Conservation (phyloP, 2,329 filamentous ascomycete genomes). For the Neurospora sp. region DNA sequence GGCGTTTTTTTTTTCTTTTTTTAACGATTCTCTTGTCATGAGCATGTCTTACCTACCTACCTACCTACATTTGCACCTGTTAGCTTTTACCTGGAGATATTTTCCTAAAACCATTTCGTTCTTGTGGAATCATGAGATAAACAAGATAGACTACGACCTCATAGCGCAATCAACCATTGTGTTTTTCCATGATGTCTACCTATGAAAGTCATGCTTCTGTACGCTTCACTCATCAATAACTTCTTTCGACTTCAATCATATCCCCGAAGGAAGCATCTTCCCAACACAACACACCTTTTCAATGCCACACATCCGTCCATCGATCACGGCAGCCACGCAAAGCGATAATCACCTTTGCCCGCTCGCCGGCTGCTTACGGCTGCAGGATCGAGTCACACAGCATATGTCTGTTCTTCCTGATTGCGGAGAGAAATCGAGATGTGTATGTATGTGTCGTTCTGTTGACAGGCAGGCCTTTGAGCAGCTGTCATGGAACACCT, state of each 20-base stretch:
- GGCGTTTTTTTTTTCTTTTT: not conserved
- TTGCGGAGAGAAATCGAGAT: not conserved
- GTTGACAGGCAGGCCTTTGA: not conserved
- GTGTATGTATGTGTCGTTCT: not conserved
- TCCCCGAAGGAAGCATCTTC: not conserved
- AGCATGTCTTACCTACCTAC: not conserved
- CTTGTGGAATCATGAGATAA: no score
- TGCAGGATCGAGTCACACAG: conserved; percentile 10
- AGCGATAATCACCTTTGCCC: conserved; percentile 2
- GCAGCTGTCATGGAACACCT: not conserved
- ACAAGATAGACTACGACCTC: no score
- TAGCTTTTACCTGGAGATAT: not conserved
- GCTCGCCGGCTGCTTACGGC: conserved; percentile 6
- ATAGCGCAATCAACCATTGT: no score
- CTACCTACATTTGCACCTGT: not conserved
- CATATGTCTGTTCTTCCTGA: conserved; percentile 7
- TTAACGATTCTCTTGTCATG: not conserved
- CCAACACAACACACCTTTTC: not conserved
- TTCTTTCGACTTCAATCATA: no score
- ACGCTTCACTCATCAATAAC: no score
- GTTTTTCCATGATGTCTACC: no score
- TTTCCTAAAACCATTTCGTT: no score
- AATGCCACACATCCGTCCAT: not conserved
- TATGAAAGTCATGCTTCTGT: no score
- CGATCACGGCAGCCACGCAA: not conserved